Percentiles rank a stretch among this genome's conserved stretches.
Conservation (phyloP, 2,329 filamentous ascomycete species). For the Fusarium compactum region DNA sequence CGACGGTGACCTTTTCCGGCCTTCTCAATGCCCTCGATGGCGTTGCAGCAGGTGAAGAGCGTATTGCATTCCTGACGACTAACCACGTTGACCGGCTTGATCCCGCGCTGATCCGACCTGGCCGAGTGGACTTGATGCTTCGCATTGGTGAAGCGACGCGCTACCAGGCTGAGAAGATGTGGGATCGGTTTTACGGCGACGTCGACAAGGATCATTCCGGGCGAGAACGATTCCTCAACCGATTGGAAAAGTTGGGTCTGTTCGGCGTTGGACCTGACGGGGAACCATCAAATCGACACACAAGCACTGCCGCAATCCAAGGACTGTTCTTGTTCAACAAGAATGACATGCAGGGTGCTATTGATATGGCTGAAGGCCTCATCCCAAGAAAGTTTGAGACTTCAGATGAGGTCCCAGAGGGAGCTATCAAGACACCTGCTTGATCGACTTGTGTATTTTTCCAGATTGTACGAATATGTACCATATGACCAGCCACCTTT, state of each 20-base stretch:
- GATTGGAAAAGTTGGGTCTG: conserved; percentile 76
- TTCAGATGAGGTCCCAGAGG: conserved; percentile 54
- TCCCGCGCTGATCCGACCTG: conserved; percentile 88
- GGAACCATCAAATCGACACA: conserved; percentile 62
- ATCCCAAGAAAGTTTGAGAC: conserved; percentile 69
- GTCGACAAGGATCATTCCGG: conserved; percentile 74
- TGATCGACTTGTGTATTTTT: conserved; percentile 37
- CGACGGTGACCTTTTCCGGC: conserved; percentile 94
- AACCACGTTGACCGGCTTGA: conserved; percentile 94
- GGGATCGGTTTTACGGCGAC: conserved; percentile 95
- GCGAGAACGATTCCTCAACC: conserved; percentile 76
- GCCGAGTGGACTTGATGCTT: conserved; percentile 92
- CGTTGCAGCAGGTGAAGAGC: conserved; percentile 93
- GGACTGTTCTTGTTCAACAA: conserved; percentile 97
- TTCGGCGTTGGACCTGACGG: conserved; percentile 68
- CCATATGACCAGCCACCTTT: conserved; percentile 26
- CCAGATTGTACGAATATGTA: conserved; percentile 27
- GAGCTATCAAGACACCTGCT: conserved; percentile 57
- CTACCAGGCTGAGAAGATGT: conserved; percentile 87
- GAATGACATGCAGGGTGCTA: conserved; percentile 86
- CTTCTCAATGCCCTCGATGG: conserved; percentile 89
- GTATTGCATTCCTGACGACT: conserved; percentile 92
- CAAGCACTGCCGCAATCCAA: conserved; percentile 92
- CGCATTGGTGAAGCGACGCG: conserved; percentile 88
- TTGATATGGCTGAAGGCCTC: conserved; percentile 79